Conservation (phyloP, 768 basidiomycete species). For the Sutorius australiensis region DNA sequence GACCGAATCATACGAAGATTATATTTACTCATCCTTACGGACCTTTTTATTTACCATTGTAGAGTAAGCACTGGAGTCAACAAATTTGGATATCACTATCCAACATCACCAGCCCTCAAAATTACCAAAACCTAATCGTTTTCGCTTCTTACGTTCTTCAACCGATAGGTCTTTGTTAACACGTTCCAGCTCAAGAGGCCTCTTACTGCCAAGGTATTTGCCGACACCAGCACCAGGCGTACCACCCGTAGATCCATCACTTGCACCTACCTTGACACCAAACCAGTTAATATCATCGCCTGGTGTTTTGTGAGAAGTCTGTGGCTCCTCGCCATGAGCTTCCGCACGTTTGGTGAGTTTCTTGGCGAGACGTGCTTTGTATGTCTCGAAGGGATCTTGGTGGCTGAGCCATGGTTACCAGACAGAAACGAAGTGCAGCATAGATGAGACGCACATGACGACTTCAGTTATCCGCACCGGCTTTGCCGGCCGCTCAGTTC, state of each 20-base stretch:
- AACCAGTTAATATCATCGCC: constrained; percentile 84
- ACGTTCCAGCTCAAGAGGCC: constrained; percentile 34
- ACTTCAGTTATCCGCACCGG: constrained; percentile 82
- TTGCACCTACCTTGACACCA: constrained; percentile 72
- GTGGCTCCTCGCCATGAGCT: constrained; percentile 29
- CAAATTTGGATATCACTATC: not conserved
- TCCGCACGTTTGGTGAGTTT: constrained; percentile 52
- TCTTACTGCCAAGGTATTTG: constrained; percentile 67
- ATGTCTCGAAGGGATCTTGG: constrained; percentile 94
- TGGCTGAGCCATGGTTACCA: constrained; percentile 45
- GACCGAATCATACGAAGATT: constrained; percentile 3
- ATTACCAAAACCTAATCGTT: constrained; percentile 86
- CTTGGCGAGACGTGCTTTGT: constrained; percentile 78
- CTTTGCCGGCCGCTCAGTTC: constrained; percentile 84
- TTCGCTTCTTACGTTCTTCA: constrained; percentile 71
- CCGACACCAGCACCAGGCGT: constrained; percentile 54
- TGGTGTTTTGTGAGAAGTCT: constrained; percentile 47
- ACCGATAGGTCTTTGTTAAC: constrained; percentile 6
- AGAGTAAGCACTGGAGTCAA: constrained; percentile 7
- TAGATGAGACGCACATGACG: constrained; percentile 59
- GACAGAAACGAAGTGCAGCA: not conserved
- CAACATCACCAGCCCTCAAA: constrained; percentile 72
- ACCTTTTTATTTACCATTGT: constrained; percentile 6
- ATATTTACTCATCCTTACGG: not conserved
- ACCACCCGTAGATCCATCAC: constrained; percentile 33